A percentile compares a stretch with the other conserved stretches of the same genome.
Conservation (phyloP, 148 eudicot genomes). For the Camellia granthamiana region DNA sequence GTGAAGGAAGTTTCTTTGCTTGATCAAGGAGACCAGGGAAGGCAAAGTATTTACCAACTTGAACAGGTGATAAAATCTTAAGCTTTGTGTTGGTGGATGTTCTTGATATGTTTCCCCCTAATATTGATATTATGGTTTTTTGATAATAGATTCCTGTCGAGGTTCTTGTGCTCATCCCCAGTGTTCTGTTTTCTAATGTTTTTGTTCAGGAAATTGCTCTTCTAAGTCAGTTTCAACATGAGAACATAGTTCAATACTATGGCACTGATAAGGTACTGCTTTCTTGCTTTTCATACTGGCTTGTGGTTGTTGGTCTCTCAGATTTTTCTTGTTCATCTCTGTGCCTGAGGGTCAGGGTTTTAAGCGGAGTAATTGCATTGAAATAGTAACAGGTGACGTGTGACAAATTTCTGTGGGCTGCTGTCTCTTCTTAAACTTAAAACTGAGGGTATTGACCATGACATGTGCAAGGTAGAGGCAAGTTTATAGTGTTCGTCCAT, state of each 20-base stretch:
- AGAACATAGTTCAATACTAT: constrained; percentile 79
- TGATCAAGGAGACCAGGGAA: constrained; percentile 39
- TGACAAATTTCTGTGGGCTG: not conserved
- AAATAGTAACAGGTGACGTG: not conserved
- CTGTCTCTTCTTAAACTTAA: not conserved
- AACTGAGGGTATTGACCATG: not conserved
- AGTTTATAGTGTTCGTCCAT: not conserved
- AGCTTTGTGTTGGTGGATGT: not conserved
- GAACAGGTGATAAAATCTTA: constrained; percentile 52
- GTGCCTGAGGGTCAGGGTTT: not conserved
- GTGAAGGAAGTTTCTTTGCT: constrained; percentile 56
- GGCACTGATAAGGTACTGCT: constrained; percentile 50
- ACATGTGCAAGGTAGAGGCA: not conserved
- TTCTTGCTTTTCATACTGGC: not conserved
- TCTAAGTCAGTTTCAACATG: constrained; percentile 76
- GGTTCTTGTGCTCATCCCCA: not conserved
- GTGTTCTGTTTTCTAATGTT: not conserved
- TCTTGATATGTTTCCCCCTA: not conserved
- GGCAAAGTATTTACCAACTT: constrained; percentile 61
- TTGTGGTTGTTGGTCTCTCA: not conserved
- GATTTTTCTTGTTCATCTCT: too few species aligned
- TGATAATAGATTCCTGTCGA: not conserved
- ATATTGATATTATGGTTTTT: not conserved
- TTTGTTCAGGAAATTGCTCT: constrained; percentile 66
- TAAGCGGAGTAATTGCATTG: not conserved